Base-by-base conservation (phyloP, 2,329 filamentous ascomycete genomes). In the Microdochium paspali region DNA sequence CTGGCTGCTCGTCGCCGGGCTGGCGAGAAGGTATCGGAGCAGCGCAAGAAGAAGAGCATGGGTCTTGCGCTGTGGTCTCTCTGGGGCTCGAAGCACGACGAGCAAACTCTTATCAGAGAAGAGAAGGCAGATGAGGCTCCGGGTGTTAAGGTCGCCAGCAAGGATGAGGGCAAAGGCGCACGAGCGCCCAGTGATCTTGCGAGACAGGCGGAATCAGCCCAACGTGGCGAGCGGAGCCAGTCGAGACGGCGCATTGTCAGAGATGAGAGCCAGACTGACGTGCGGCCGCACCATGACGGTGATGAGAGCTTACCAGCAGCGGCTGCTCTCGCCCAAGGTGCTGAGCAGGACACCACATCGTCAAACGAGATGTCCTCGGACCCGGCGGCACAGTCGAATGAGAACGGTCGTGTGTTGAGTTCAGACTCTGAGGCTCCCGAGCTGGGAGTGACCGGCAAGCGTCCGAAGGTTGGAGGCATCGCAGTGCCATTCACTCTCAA, bases 21-120 rank as follows among this genome's bases (percentile, higher is more conserved):
- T 30, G 64, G 70, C 44, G 59, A 71, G 50, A 68, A 69, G 45
- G 55, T 69, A 54, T 63, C 71, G n/a, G 72, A 75, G 51, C 72
- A 72, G 56, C 75, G 76, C 60, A 81, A 73, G 64, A 74, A 67
- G 54, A 83, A 79, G 72, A 90, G 86, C 53, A 79, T 85, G 66
- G 87, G 85, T 7, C 71, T 96, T 63, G 80, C 83, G 2, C 69
- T 96, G 53, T 97, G 91, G 91, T 86, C 82, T 45, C 72, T 84
- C 1, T 94, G 90, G 86, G 90, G 88, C 13, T 90, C 85, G 43
- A 94, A 87, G 61, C 89, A 96, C 59, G 93, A 97, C 60, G 79
- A 91, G 63, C 74, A 74, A 51, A 86, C 85, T 0, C 74, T 94
- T 3, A 68, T 72, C 44, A 69, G 79, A 3, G 79, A 83, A 60